Conservation (phyloP, 257 asterid genomes). For the Forsythia suspensa region DNA sequence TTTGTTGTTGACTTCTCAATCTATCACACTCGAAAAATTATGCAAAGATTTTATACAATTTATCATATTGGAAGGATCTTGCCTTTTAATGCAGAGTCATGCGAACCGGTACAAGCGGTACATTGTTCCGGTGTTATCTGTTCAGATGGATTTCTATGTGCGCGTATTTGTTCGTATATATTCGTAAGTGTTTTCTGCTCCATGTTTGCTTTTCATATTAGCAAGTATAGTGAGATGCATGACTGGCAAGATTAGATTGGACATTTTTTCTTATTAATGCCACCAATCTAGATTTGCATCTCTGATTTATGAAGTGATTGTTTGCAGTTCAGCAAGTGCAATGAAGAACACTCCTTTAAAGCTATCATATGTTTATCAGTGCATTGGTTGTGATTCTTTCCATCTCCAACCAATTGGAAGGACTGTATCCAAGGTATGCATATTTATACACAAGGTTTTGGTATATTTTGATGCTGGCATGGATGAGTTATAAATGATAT, state of each 20-base stretch:
- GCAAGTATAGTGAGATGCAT: not conserved
- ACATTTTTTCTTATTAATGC: not conserved
- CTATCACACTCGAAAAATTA: not conserved
- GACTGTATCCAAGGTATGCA: conserved; percentile 70
- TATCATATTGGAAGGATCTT: conserved; percentile 3
- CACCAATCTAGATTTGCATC: not conserved
- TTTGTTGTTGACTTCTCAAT: not conserved
- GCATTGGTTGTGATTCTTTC: conserved; percentile 94
- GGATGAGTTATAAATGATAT: not conserved
- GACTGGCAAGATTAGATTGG: not conserved
- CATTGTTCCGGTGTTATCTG: conserved; percentile 89
- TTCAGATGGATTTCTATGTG: conserved; percentile 95
- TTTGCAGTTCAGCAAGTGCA: conserved; percentile 87
- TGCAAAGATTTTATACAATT: not conserved
- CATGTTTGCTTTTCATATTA: conserved; percentile 13
- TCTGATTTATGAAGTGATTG: conserved; percentile 25
- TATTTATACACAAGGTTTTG: not conserved
- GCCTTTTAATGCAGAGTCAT: conserved; percentile 69
- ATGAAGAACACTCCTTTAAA: conserved; percentile 95
- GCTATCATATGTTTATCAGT: conserved; percentile 91
- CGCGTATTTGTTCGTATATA: conserved; percentile 93
- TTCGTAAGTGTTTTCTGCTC: conserved; percentile 57
- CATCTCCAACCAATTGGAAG: conserved; percentile 95
- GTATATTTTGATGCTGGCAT: not conserved
- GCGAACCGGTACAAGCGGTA: conserved; percentile 95